Conservation (phyloP, 2,329 filamentous ascomycete genomes). For the Metarhizium anisopliae region DNA sequence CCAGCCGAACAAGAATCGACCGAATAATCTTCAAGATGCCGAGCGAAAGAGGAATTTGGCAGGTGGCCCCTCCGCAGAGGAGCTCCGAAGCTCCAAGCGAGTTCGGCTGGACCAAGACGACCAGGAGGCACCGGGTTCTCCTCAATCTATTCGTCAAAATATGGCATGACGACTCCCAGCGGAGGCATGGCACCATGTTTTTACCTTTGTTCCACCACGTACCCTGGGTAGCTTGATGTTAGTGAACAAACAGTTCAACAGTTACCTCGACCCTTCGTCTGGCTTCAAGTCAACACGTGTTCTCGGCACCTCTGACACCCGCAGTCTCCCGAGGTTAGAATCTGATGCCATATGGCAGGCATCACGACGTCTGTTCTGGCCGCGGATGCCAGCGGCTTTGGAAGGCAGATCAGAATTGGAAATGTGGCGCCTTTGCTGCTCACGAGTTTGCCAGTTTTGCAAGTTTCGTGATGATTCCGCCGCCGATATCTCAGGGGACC, state of each 20-base stretch:
- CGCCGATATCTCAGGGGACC: slow-evolving; percentile 22
- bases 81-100: slow-evolving; percentile 5
- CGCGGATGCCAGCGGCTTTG: slow-evolving; percentile 61
- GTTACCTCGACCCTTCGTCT: slow-evolving; percentile 43
- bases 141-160: background rate
- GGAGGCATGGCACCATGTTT: slow-evolving; percentile 63
- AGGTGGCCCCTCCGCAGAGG: background rate
- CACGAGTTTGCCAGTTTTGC: slow-evolving; percentile 60
- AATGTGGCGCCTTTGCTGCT: slow-evolving; percentile 66
- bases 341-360: slow-evolving; percentile 63
- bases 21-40: background rate
- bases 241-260: slow-evolving; percentile 59
- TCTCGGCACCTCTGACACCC: slow-evolving; percentile 14
- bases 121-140: background rate
- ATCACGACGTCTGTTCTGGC: slow-evolving; percentile 57
- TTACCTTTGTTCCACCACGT: slow-evolving; percentile 55
- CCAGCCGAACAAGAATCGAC: background rate
- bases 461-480: slow-evolving; percentile 25
- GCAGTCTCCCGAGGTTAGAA: slow-evolving; percentile 26
- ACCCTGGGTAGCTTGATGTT: slow-evolving; percentile 55
- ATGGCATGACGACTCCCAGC: slow-evolving; percentile 34
- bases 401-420: slow-evolving; percentile 56
- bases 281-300: slow-evolving; percentile 14
- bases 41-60: background rate
- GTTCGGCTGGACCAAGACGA: background rate